Evolutionary conservation across 2,329 filamentous ascomycete genomes (phyloP).

Genomic region (Sporothrix curviconia): DNA sequence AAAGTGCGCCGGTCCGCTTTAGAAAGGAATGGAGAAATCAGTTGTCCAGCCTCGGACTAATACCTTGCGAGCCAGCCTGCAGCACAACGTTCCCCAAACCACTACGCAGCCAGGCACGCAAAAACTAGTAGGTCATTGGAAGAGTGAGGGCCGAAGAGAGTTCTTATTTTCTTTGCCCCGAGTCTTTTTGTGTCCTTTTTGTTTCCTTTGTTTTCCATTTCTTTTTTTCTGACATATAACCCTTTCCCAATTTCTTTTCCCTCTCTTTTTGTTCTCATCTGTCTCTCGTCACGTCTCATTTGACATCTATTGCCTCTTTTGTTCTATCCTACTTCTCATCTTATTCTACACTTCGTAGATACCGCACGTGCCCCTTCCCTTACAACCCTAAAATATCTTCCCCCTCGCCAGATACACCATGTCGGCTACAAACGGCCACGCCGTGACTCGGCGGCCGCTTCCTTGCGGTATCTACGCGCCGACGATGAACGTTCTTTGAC

Average conservation of each 20-base stretch:
- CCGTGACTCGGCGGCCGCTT: slow-evolving; percentile 47
- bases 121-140: neutral
- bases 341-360: neutral
- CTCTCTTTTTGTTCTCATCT: neutral
- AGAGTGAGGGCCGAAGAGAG: neutral
- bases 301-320: neutral
- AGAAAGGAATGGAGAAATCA: slow-evolving; percentile 6
- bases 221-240: neutral
- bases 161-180: slow-evolving; percentile 24
- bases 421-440: slow-evolving; percentile 31
- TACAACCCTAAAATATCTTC: too few relatives aligned
- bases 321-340: neutral
- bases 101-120: neutral
- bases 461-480: slow-evolving; percentile 81
- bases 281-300: too few relatives aligned
- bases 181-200: too few relatives aligned
- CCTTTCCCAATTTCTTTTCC: neutral
- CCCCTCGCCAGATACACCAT: slow-evolving; percentile 22
- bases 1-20: neutral
- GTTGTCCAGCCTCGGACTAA: slow-evolving; percentile 21
- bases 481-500: slow-evolving; percentile 87
- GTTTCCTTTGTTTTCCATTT: neutral
- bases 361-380: neutral
- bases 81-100: neutral
- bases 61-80: slow-evolving; percentile 20